phyloP scores from a whole-genome alignment of 2,329 filamentous ascomycete genomes.

The Waltergamsia citrina region DNA sequence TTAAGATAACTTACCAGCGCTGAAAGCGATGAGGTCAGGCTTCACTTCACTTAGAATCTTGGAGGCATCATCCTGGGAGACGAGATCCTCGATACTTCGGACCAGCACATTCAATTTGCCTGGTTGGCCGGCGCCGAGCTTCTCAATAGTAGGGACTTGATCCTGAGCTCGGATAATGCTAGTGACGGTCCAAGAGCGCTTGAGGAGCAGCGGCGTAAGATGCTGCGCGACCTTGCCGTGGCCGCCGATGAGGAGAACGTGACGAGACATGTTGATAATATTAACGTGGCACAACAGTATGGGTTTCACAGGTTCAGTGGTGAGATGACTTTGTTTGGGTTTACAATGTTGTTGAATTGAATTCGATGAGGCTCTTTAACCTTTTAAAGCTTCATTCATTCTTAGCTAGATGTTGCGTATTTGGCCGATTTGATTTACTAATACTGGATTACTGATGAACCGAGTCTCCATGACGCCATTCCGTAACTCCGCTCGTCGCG shows the following conservation, averaged over 20 bases:
- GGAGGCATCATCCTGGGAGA: constrained; percentile 50
- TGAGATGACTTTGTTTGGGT: no score
- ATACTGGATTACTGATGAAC: no score
- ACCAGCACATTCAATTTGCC: constrained; percentile 62
- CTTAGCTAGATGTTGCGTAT: no score
- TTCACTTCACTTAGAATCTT: constrained; percentile 51
- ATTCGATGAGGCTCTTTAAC: no score
- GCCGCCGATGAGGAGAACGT: constrained; percentile 68
- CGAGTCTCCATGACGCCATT: no score
- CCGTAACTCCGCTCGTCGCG: no score
- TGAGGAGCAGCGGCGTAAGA: constrained; percentile 67
- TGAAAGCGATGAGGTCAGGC: constrained; percentile 60
- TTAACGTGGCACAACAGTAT: no score
- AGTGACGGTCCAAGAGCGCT: constrained; percentile 67
- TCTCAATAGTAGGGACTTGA: constrained; percentile 55
- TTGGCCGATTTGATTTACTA: no score
- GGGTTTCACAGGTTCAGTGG: no score
- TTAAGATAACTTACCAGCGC: constrained; percentile 41
- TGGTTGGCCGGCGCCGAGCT: constrained; percentile 45
- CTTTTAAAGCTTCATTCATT: no score
- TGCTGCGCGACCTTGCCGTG: constrained; percentile 71
- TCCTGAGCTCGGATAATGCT: constrained; percentile 67
- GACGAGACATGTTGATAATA: constrained; percentile 23
- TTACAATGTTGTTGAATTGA: no score
- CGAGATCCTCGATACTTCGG: constrained; percentile 62